Base-by-base conservation (phyloP, 1,284 basidiomycete species). In the Cryptococcus sp. region DNA sequence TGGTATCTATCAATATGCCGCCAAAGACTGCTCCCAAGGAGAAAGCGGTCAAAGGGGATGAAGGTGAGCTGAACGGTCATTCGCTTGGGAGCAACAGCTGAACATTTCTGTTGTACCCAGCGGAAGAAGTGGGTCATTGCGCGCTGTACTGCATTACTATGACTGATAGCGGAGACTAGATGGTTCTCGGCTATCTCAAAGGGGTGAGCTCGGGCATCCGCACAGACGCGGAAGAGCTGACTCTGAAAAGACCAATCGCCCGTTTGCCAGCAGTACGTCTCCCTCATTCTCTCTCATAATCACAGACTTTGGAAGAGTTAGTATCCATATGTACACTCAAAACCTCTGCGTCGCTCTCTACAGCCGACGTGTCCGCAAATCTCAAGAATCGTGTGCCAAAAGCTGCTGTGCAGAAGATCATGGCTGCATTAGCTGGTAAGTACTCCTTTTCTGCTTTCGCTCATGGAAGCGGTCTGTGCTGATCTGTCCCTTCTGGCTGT, bases 311-410 rank as follows among this genome's bases (percentile, higher is more conserved):
- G 15, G 15, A 17, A 16, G 17, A 20, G 7, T 3, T 20, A 37
- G 38, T 40, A 29, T 44, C 5, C 29, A 34, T 34, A 34, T n/a
- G 29, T 34, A 34, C 13, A 13, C n/a, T n/a, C n/a, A n/a, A n/a
- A n/a, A n/a, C n/a, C n/a, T 2, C 29, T 34, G 5, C 29, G 13
- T 13, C 29, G 8, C 13, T 34, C 29, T 10, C 29, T 10, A 5
- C 85, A 64, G 91, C 91, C 39, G 91, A 93, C 72, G 87, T 94
- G 2, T 83, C 89, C 16, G 88, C 89, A 17, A 94, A 95, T 75
- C 80, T 94, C 43, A 93, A 92, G 74, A 88, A 89, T 53, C 85
- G 86, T 11, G 86, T 94, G 1, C 85, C 89, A 8, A 93, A 93
- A 74, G 78, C 89, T 0, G 82, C 86, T 8, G 86, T 87, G 0